A percentile compares a stretch with the other conserved stretches of the same genome.
phyloP scores from a whole-genome alignment of 129 eudicot species.

The Chrysanthemum makinoi region DNA sequence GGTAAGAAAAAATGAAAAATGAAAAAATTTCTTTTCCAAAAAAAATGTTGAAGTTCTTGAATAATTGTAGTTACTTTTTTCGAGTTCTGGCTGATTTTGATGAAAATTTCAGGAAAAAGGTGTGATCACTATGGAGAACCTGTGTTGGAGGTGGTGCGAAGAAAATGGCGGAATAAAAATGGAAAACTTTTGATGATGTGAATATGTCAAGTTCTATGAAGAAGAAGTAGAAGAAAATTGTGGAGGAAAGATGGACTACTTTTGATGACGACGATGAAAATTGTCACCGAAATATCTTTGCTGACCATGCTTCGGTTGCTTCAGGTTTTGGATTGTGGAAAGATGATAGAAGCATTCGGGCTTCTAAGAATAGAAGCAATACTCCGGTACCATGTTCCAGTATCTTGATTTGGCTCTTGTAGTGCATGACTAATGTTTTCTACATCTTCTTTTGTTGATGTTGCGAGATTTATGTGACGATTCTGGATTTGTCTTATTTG shows the following conservation, averaged over 20 bases:
- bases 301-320: slow-evolving; percentile 21
- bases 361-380: slow-evolving; percentile 38
- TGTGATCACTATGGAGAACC: slow-evolving; percentile 71
- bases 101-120: slow-evolving; percentile 52
- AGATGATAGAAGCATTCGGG: slow-evolving; percentile 28
- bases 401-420: too few relatives aligned
- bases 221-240: slow-evolving; percentile 29
- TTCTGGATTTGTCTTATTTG: too few relatives aligned
- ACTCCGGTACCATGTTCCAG: too few relatives aligned
- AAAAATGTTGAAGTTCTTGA: too few relatives aligned
- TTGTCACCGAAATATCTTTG: slow-evolving; percentile 72
- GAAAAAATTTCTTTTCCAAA: too few relatives aligned
- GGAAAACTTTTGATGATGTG: slow-evolving; percentile 20
- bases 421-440: too few relatives aligned
- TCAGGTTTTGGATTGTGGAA: slow-evolving; percentile 28
- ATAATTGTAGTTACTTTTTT: neutral
- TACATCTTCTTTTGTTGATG: too few relatives aligned
- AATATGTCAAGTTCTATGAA: slow-evolving; percentile 26
- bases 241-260: slow-evolving; percentile 64
- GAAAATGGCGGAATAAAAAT: neutral
- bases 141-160: slow-evolving; percentile 66
- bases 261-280: slow-evolving; percentile 75
- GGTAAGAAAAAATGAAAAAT: slow-evolving; percentile 34
- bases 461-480: too few relatives aligned
- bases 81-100: neutral